Base-by-base conservation (phyloP, 208 protist species). In the Acanthamoeba divionensis region DNA sequence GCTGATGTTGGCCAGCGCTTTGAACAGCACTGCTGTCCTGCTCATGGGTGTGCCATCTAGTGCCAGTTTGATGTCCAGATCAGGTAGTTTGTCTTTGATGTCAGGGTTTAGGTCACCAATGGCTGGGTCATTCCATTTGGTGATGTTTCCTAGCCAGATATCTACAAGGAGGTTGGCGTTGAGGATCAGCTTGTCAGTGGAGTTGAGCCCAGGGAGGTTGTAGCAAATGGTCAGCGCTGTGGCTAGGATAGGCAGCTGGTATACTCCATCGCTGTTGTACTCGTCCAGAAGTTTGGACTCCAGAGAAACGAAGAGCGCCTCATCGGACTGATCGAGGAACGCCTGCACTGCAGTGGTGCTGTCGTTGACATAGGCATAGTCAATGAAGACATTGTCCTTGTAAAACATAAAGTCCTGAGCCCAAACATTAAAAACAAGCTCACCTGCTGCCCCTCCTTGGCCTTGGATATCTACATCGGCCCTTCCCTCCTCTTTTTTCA, bases 91-190 rank as follows among this genome's bases (percentile, higher is more conserved):
- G 44, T 31, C 41, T 24, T 44, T 31, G 33, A 80, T 55, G 21
- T 44, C 71, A 31, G 45, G 2, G 71, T 82, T 82, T 45, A 82
- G 71, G 29, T n/a, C 71, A 13, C 29, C 13, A 18, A 82, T 54
- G 71, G 15, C 45, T 15, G 71, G 0, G 71, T 82, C 45, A 36
- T 82, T 82, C 71, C 71, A 82, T 45, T 82, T 82, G n/a, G 71
- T 82, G 47, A 82, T 82, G 31, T 60, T 45, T 29, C 71, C 71
- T 12, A 52, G 2, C 71, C 71, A 82, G 13, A 82, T 82, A 24
- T 33, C 36, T 29, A 45, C 71, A 26, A 82, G 71, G 21, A 52
- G 38, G 71, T 80, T 50, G 29, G 47, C 60, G 45, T 80, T 50
- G 29, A 80, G 13, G 47, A 80, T 26, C 71, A 62, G 45, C 24